Evolutionary conservation across 2,329 filamentous ascomycete genomes (phyloP), one percentile per base, ranked within the genome.

Genomic region (Colletotrichum liaoningense): DNA sequence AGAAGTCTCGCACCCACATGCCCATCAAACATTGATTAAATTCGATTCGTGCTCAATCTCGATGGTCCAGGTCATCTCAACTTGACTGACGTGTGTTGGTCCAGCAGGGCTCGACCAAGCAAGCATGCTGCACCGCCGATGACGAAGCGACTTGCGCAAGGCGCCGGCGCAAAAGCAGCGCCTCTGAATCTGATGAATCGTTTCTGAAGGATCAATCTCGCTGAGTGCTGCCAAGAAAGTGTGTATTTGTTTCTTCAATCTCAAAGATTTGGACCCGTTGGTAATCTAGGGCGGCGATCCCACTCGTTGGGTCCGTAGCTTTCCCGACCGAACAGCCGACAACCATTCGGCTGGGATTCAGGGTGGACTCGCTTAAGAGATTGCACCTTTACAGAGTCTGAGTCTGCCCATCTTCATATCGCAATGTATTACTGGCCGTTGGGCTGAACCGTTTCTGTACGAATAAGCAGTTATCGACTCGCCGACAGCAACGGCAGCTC

Each of bases 391-490:
- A 14, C n/a, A 19, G 60, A n/a, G 19, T 54, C 22, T 60, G 59
- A 22, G n/a, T 54, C 22, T 60, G 67, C 54, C 33, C 66, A 69
- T 73, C 59, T 24, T 65, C 42, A 65, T 73, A 24, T 55, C 70
- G 42, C 55, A 22, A 42, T 12, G 33, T 33, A 8, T 38, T 19
- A 24, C 28, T 49, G 8, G 28, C 22, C 14, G 16, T 33, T 30
- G 55, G 35, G 6, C 24, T 30, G 42, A 46, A 46, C 19, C 16
- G 26, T 12, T 52, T 30, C 19, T 16, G 26, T 12, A 49, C 26
- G 28, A 19, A 42, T 42, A 12, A 33, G 14, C 30, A 22, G 35
- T 14, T 28, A 26, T 63, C 38, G 19, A n/a, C 33, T 46, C 57
- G 38, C 52, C 59, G 5, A 12, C 19, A 28, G 26, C 12, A 24